These are phyloP conservation scores for Fusarium sp. DNA, from an alignment of 2,329 filamentous ascomycete species.

Conservation along the genomic window DNA sequence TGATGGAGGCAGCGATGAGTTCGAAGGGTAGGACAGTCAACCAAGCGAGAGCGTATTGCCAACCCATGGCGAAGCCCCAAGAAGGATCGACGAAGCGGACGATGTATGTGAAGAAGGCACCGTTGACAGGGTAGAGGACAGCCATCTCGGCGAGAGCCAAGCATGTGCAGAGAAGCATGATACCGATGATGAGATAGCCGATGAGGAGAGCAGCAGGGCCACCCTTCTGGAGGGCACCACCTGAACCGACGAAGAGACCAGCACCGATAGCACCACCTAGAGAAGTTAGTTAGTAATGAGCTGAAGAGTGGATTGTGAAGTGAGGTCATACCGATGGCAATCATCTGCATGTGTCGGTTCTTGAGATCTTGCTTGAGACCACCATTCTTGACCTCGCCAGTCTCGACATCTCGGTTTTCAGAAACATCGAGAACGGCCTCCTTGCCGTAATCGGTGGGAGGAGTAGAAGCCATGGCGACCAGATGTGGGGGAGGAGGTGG, in stretches of 20 bases:
- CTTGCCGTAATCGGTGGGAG: slow-evolving; percentile 40
- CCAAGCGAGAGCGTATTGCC: slow-evolving; percentile 95
- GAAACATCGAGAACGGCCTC: slow-evolving; percentile 38
- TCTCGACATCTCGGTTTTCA: slow-evolving; percentile 38
- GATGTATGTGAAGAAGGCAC: slow-evolving; percentile 92
- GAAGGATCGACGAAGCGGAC: slow-evolving; percentile 93
- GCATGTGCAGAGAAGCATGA: slow-evolving; percentile 68
- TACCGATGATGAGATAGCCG: slow-evolving; percentile 66
- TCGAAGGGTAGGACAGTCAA: slow-evolving; percentile 85
- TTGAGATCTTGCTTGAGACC: slow-evolving; percentile 73
- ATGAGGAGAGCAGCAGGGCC: slow-evolving; percentile 85
- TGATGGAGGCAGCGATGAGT: slow-evolving; percentile 87
- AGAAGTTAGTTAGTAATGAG: slow-evolving; percentile 25
- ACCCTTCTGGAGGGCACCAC: slow-evolving; percentile 76
- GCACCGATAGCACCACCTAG: slow-evolving; percentile 66
- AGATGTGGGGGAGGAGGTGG: not conserved
- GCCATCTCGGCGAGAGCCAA: slow-evolving; percentile 93
- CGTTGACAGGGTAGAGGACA: slow-evolving; percentile 89
- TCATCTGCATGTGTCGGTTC: slow-evolving; percentile 93
- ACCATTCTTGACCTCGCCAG: slow-evolving; percentile 39
- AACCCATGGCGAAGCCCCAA: slow-evolving; percentile 95
- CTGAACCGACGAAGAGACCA: slow-evolving; percentile 89
- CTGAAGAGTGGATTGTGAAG: not conserved
- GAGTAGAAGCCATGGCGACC: slow-evolving; percentile 36
- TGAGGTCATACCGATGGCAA: slow-evolving; percentile 75